Evolutionary conservation across 1,284 basidiomycete genomes (phyloP).

Genomic region (Phlebopus sp.): DNA sequence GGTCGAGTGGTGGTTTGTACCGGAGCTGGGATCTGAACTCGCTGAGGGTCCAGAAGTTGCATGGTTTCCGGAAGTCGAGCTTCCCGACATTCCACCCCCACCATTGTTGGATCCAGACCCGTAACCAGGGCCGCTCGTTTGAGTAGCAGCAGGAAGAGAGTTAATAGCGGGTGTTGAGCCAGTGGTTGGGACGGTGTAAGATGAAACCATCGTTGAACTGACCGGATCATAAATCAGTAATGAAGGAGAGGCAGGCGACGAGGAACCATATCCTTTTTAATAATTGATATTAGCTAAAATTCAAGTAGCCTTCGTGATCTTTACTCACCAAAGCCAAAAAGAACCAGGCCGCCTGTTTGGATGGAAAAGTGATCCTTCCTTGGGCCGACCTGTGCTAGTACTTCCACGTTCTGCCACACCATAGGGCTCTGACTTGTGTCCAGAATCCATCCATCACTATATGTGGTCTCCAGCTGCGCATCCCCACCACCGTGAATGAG

Average conservation of each 20-base stretch:
- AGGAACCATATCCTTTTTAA: conserved; percentile 54
- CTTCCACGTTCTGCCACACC: conserved; percentile 52
- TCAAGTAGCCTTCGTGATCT: not conserved
- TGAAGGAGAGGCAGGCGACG: conserved; percentile 41
- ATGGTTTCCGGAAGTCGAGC: conserved; percentile 1
- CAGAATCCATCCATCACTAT: conserved; percentile 74
- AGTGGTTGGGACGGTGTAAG: conserved; percentile 32
- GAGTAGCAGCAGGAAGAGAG: conserved; percentile 25
- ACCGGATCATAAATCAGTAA: conserved; percentile 54
- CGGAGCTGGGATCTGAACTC: conserved; percentile 11
- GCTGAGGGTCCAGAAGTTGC: conserved; percentile 10
- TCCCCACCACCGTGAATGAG: conserved; percentile 81
- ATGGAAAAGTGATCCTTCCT: conserved; percentile 75
- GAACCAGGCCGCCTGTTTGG: conserved; percentile 54
- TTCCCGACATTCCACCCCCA: not conserved
- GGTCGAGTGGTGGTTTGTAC: conserved; percentile 23
- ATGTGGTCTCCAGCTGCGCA: conserved; percentile 49
- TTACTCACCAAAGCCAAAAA: conserved; percentile 77
- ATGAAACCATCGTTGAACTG: conserved; percentile 27
- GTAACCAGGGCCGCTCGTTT: conserved; percentile 16
- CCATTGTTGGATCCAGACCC: conserved; percentile 12
- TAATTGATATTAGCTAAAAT: conserved; percentile 6
- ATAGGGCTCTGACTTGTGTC: conserved; percentile 56
- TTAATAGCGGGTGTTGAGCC: conserved; percentile 23
- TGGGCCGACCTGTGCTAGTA: conserved; percentile 53